A percentile compares a stretch with the other conserved stretches of the same genome.
These are phyloP conservation scores for Vitis rotundifolia DNA, from an alignment of 164 flowering plant genomes.

Conservation along the genomic window DNA sequence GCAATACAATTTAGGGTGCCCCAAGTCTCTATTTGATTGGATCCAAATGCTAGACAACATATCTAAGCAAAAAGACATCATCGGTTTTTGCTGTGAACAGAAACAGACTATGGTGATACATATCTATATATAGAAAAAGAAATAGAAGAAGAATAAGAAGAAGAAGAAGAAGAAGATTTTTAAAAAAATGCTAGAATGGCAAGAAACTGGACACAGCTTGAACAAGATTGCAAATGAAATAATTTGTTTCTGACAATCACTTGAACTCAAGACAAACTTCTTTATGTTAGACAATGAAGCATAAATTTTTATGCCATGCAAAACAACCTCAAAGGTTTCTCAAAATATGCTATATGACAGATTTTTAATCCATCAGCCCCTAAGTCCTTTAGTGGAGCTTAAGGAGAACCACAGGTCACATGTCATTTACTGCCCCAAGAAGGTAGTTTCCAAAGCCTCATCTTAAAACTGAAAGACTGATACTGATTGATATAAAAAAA, in stretches of 20 bases:
- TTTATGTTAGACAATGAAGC: neutral
- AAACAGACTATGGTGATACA: neutral
- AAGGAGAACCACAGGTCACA: neutral
- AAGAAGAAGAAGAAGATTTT: no score
- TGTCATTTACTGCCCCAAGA: neutral
- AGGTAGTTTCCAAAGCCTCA: neutral
- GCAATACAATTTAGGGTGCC: no score
- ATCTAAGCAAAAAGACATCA: neutral
- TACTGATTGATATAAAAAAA: neutral
- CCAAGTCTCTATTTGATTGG: no score
- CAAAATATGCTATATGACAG: no score
- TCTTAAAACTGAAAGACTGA: neutral
- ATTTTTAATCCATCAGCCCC: no score
- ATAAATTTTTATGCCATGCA: neutral
- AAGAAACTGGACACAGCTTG: neutral
- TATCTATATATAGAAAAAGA: neutral
- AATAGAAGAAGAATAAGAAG: neutral
- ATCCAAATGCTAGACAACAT: no score
- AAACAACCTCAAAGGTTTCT: no score
- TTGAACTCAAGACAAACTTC: neutral
- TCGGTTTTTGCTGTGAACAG: neutral
- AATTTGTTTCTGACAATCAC: neutral
- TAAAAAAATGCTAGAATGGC: neutral
- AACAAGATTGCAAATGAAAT: neutral
- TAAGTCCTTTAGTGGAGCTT: neutral